phyloP scores from a whole-genome alignment of 257 asterid genomes.

The Gardenia jasminoides region DNA sequence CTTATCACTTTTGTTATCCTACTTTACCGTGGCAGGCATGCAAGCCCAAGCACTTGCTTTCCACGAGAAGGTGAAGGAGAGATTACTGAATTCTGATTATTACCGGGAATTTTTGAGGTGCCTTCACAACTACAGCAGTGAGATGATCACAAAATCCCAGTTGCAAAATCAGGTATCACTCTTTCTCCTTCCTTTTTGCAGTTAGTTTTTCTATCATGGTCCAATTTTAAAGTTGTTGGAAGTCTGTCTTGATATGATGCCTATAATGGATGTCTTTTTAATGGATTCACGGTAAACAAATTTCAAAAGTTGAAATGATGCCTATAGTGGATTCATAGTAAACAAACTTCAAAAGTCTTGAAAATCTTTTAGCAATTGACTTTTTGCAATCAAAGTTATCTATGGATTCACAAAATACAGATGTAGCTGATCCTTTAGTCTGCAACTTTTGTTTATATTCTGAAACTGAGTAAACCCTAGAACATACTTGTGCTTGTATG shows the following conservation, averaged over 20 bases:
- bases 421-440: no score
- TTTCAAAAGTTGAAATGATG: neutral
- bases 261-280: no score
- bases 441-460: neutral
- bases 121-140: slow-evolving; percentile 25
- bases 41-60: slow-evolving; percentile 52
- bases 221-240: neutral
- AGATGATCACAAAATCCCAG: slow-evolving; percentile 21
- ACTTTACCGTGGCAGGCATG: slow-evolving; percentile 47
- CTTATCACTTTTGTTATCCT: slow-evolving; percentile 16
- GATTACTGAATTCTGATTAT: slow-evolving; percentile 25
- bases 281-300: neutral
- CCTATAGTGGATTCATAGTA: no score
- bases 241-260: neutral
- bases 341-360: neutral
- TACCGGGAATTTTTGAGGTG: slow-evolving; percentile 34
- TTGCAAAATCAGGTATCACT: slow-evolving; percentile 27
- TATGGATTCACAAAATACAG: neutral
- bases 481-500: neutral
- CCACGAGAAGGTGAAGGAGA: slow-evolving; percentile 47
- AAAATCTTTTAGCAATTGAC: neutral
- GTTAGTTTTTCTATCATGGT: neutral
- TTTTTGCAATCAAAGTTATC: neutral
- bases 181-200: neutral
- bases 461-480: neutral